A percentile compares a stretch with the other conserved stretches of the same genome.
These are phyloP conservation scores for Prunus dulcis DNA, from an alignment of 306 rosid genomes.

Conservation along the genomic window DNA sequence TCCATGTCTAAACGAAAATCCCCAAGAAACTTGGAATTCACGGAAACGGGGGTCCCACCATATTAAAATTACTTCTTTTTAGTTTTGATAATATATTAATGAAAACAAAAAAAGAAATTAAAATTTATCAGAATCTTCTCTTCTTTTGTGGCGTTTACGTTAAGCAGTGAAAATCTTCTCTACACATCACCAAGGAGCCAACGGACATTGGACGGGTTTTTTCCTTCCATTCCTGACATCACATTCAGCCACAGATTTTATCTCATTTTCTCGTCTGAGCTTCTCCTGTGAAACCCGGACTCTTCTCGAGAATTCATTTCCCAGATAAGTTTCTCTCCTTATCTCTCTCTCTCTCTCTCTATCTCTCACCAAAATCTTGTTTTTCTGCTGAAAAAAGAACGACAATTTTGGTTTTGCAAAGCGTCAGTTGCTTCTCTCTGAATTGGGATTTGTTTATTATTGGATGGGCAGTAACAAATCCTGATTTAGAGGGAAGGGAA, in stretches of 20 bases:
- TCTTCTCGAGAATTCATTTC: slow-evolving; percentile 19
- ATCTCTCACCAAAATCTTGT: slow-evolving; percentile 1
- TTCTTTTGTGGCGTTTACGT: slow-evolving; percentile 64
- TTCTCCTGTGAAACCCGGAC: slow-evolving; percentile 31
- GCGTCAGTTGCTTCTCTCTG: slow-evolving; percentile 33
- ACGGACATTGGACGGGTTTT: slow-evolving; percentile 23
- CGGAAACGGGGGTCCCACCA: slow-evolving; percentile 23
- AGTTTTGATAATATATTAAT: neutral
- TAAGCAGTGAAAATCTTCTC: slow-evolving; percentile 40
- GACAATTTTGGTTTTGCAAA: too few relatives aligned
- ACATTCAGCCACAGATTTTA: slow-evolving; percentile 5
- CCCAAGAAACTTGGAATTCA: slow-evolving; percentile 35
- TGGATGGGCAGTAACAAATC: slow-evolving; percentile 32
- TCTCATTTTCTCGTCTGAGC: slow-evolving; percentile 12
- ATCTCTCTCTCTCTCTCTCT: slow-evolving; percentile 17
- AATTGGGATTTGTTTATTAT: slow-evolving; percentile 37
- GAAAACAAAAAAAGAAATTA: neutral
- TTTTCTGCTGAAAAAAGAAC: neutral
- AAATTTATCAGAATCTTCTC: slow-evolving; percentile 1
- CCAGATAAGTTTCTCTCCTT: slow-evolving; percentile 43
- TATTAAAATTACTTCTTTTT: neutral
- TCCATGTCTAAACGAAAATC: neutral
- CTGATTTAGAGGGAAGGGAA: slow-evolving; percentile 37
- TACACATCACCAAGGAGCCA: slow-evolving; percentile 22
- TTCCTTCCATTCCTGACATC: slow-evolving; percentile 26